Percentiles rank a stretch among this genome's conserved stretches.
These are phyloP conservation scores for Ceraceosorus guamensis DNA, from an alignment of 1,284 basidiomycete genomes.

Conservation along the genomic window DNA sequence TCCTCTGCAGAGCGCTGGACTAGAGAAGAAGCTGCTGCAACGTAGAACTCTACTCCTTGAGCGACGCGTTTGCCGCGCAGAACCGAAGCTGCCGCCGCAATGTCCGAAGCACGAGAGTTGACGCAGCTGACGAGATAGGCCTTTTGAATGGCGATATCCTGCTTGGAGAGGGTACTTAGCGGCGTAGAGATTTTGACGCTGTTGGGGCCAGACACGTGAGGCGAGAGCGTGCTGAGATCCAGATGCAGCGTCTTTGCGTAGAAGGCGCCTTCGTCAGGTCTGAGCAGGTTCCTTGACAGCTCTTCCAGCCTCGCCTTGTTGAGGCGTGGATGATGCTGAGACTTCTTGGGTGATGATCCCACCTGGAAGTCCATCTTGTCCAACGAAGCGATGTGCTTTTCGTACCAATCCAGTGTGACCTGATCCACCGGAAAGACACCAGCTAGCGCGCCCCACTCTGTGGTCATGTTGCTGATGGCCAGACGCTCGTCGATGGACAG, in stretches of 20 bases:
- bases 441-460: conserved; percentile 95
- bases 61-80: conserved; percentile 78
- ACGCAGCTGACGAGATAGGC: conserved; percentile 98
- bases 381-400: conserved; percentile 65
- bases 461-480: conserved; percentile 85
- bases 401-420: conserved; percentile 79
- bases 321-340: conserved; percentile 68
- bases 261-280: conserved; percentile 69
- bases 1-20: conserved; percentile 85
- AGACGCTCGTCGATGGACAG: conserved; percentile 84
- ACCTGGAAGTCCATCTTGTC: conserved; percentile 69
- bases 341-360: conserved; percentile 55
- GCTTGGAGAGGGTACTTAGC: conserved; percentile 68
- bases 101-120: conserved; percentile 91
- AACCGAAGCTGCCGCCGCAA: conserved; percentile 82
- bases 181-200: conserved; percentile 93
- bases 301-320: conserved; percentile 65
- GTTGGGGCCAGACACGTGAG: conserved; percentile 93
- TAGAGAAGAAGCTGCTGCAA: conserved; percentile 84
- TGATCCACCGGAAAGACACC: conserved; percentile 92
- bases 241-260: conserved; percentile 86
- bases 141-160: conserved; percentile 81
- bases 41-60: conserved; percentile 84
- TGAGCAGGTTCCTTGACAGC: conserved; percentile 57
- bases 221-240: conserved; percentile 86